Percentiles rank a stretch among this genome's conserved stretches.
phyloP scores from a whole-genome alignment of 768 basidiomycete species.

The Pholiota conissans region DNA sequence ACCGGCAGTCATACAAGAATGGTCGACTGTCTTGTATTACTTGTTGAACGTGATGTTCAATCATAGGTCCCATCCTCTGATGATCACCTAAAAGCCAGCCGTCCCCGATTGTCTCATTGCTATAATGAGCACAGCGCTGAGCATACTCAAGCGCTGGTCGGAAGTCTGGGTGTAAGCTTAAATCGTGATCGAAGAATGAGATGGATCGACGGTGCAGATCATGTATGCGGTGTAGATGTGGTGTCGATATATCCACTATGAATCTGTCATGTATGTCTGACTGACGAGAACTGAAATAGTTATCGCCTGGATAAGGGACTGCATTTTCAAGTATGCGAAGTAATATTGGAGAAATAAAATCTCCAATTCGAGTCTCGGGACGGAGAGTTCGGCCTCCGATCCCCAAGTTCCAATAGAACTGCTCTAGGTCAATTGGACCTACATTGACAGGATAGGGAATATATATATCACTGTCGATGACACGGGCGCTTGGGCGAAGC shows the following conservation, averaged over 20 bases:
- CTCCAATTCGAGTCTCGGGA: neutral
- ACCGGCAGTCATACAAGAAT: constrained; percentile 9
- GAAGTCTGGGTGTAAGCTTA: neutral
- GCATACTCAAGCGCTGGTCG: neutral
- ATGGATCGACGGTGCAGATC: neutral
- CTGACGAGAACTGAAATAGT: neutral
- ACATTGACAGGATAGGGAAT: neutral
- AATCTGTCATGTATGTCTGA: neutral
- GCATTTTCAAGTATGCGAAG: neutral
- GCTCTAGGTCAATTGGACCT: no score
- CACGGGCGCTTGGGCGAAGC: no score
- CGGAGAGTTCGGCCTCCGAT: neutral
- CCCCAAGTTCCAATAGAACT: neutral
- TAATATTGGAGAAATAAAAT: neutral
- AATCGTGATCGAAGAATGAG: neutral
- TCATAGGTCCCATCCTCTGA: neutral
- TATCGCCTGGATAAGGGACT: neutral
- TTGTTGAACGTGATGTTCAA: neutral
- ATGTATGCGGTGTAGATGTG: neutral
- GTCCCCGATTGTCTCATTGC: neutral
- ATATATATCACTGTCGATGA: neutral
- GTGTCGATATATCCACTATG: neutral
- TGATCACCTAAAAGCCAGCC: neutral
- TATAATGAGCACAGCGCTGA: neutral
- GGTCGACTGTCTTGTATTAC: neutral